Evolutionary conservation across 768 basidiomycete species (phyloP), one percentile per base, ranked within the genome.

Genomic region (Tulasnella sp.): DNA sequence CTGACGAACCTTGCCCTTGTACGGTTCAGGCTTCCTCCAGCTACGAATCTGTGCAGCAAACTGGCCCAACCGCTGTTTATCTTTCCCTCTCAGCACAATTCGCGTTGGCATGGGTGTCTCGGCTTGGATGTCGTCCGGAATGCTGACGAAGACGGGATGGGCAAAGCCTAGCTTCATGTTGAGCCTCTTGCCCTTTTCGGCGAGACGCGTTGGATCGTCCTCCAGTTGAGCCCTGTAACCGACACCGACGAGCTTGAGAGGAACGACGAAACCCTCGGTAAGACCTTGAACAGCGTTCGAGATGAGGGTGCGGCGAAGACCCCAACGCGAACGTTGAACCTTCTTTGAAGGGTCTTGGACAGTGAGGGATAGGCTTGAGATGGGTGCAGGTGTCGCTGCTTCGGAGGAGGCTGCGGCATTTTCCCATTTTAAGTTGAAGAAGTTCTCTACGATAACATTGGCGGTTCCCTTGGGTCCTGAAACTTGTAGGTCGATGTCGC

Each of bases 111-210:
- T 82, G 32, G 92, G 90, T 22, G 94, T 90, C 75, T 92, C 87
- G 9, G 87, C 90, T 71, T 86, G 88, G 79, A 98, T 92, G 78
- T 91, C 84, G 17, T 85, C 79, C 22, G 96, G 96, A 64, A 99
- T 86, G 32, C 90, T 88, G 40, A 96, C 86, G 75, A 85, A 86
- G 35, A 98, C 90, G 29, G 89, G 84, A 81, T 98, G 95, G 42
- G 94, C 92, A 80, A 89, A 94, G 1, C 96, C 95, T 16, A 98
- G 85, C 81, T 95, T 95, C 86, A 98, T 88, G 79, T 90, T 92
- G 68, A 98, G 81, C 69, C 90, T 82, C 79, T 88, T 82, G 29
- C 89, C 88, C 47, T 82, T 86, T 72, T 86, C 83, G 44, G 87
- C 88, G 65, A 86, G 82, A 26, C 81, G 75, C 67, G 83, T 84